These are phyloP conservation scores for Pythium dissimile DNA, from an alignment of 352 stramenopile species.

Conservation along the genomic window DNA sequence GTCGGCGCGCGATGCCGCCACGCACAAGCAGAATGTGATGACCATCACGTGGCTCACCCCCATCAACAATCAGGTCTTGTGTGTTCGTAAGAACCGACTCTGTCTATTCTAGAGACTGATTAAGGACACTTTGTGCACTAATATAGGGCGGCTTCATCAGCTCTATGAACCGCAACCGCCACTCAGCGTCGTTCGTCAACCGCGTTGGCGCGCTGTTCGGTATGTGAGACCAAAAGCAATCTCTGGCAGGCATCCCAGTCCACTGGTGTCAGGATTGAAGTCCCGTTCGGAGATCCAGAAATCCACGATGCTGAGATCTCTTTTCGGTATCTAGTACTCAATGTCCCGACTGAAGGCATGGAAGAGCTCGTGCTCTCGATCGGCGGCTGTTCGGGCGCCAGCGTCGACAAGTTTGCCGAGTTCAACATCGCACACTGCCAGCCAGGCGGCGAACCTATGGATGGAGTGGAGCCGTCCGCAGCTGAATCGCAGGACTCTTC, in stretches of 20 bases:
- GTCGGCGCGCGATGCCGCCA: conserved; percentile 31
- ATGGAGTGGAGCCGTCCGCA: neutral
- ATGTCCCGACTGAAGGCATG: conserved; percentile 66
- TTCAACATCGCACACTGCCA: conserved; percentile 44
- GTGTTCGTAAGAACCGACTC: too few species aligned
- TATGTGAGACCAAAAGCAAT: conserved; percentile 20
- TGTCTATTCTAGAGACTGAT: too few species aligned
- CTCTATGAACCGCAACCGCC: conserved; percentile 70
- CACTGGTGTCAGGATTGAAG: too few species aligned
- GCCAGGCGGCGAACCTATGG: conserved; percentile 28
- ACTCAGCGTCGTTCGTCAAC: conserved; percentile 63
- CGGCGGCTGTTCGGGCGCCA: conserved; percentile 50
- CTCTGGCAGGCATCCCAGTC: too few species aligned
- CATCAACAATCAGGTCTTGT: conserved; percentile 80
- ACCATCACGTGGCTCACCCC: conserved; percentile 86
- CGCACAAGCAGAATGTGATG: conserved; percentile 55
- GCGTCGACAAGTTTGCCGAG: conserved; percentile 58
- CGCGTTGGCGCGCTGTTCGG: conserved; percentile 50
- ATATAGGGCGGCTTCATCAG: conserved; percentile 81
- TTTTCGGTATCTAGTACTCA: conserved; percentile 46
- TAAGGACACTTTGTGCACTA: neutral
- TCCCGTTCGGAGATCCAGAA: too few species aligned
- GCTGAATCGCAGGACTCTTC: conserved; percentile 12
- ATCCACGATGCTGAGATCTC: neutral
- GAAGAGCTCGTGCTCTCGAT: conserved; percentile 78